Base-by-base conservation (phyloP, 768 basidiomycete genomes). In the Favolaschia claudopus region DNA sequence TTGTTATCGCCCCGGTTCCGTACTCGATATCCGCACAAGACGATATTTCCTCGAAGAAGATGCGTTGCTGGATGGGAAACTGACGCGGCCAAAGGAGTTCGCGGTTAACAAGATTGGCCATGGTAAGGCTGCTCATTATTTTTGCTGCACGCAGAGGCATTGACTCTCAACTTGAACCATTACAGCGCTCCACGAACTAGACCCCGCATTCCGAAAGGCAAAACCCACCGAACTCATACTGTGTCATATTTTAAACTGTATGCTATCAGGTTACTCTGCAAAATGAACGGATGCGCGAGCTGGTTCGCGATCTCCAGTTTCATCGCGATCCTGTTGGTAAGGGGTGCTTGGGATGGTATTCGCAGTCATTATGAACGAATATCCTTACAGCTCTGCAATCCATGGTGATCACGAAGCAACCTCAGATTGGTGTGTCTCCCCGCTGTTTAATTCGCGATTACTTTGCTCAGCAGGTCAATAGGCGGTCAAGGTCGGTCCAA, bases 71-170 rank as follows among this genome's bases (percentile, higher is more conserved):
- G 72, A 84, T 29, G 91, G 93, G 3, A 88, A 87, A 65, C 82
- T 99, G 71, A 82, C 81, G 1, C 78, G 85, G 55, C 83, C 85
- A 54, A 92, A 92, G 71, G 78, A 87, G 42, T 86, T 84, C 67
- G 87, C 93, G 1, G 91, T 99, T 25, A 99, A 99, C 76, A 99
- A 99, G 84, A 95, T 96, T 60, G 91, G 93, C 2, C 93, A 95
- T 70, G 93, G 93, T 92, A 65, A 53, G 77, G 4, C 34, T 22
- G 13, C 27, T 17, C 36, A n/a, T n/a, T n/a, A n/a, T n/a, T n/a
- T 43, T 20, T 36, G 42, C 22, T 46, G 20, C 17, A 36, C 36
- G 46, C 9, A 54, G 19, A 51, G 33, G 34, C 43, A 27, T 38
- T 36, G 32, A 46, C 29, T 22, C 15, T 20, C 29, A 45, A 15